phyloP scores from a whole-genome alignment of 2,329 filamentous ascomycete species.

The Aspergillus sp. region DNA sequence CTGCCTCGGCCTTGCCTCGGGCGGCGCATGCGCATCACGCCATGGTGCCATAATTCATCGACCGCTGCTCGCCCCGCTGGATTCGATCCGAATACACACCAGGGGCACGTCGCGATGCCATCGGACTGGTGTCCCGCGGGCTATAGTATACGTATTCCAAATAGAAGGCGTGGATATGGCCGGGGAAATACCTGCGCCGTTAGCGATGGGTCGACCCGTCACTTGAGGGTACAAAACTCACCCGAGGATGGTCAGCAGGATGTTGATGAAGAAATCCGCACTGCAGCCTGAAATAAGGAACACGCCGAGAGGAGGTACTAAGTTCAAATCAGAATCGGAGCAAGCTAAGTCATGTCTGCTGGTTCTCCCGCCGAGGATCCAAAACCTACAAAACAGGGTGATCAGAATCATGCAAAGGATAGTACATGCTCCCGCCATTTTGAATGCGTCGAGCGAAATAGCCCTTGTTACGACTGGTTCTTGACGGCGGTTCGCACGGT shows the following conservation, averaged over 20 bases:
- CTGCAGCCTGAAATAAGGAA: slow-evolving; percentile 66
- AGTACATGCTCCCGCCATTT: slow-evolving; percentile 35
- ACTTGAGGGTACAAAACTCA: slow-evolving; percentile 29
- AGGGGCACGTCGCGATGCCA: slow-evolving; percentile 27
- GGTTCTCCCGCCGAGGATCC: background rate
- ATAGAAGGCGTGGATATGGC: slow-evolving; percentile 79
- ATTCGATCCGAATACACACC: slow-evolving; percentile 43
- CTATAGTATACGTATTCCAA: slow-evolving; percentile 81
- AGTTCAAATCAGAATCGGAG: background rate
- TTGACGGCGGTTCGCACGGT: slow-evolving; percentile 6
- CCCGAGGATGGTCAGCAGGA: slow-evolving; percentile 65
- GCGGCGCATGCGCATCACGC: background rate
- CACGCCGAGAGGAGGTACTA: slow-evolving; percentile 67
- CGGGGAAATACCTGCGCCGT: slow-evolving; percentile 64
- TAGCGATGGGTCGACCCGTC: background rate
- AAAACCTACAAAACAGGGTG: slow-evolving; percentile 45
- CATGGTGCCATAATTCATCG: slow-evolving; percentile 25
- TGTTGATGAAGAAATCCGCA: slow-evolving; percentile 64
- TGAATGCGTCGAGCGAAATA: slow-evolving; percentile 4
- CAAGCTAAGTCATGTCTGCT: no score
- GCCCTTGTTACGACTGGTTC: background rate
- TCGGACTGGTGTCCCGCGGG: slow-evolving; percentile 43
- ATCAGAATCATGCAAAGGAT: slow-evolving; percentile 46
- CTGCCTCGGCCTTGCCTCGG: background rate
- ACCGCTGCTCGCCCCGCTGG: slow-evolving; percentile 33